Evolutionary conservation across 1,284 basidiomycete species (phyloP).

Genomic region (Malassezia sympodialis): DNA sequence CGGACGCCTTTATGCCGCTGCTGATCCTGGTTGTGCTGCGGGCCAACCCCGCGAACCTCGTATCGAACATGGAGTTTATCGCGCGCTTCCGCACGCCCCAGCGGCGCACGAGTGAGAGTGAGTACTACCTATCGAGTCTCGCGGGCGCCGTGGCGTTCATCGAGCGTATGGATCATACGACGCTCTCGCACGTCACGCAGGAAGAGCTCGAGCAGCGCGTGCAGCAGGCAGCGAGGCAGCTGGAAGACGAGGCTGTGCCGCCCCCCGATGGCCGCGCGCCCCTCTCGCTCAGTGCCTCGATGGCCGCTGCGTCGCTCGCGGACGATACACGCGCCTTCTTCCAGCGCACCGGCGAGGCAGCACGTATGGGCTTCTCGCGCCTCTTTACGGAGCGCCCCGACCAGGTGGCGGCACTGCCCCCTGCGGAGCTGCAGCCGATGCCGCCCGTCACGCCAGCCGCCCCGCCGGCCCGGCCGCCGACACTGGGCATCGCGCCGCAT

Average conservation of each 20-base stretch:
- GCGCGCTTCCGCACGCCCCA: slow-evolving; percentile 81
- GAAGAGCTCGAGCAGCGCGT: slow-evolving; percentile 67
- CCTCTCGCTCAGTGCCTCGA: not conserved
- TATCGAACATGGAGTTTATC: slow-evolving; percentile 86
- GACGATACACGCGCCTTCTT: slow-evolving; percentile 45
- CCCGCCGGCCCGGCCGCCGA: not conserved
- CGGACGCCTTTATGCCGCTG: slow-evolving; percentile 87
- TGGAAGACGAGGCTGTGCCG: slow-evolving; percentile 5
- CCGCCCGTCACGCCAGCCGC: slow-evolving; percentile 2
- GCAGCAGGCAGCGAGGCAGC: not conserved
- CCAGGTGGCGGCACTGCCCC: slow-evolving; percentile 2
- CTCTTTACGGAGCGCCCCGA: slow-evolving; percentile 43
- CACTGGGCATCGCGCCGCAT: slow-evolving; percentile 19
- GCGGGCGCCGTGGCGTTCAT: slow-evolving; percentile 81
- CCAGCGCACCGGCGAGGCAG: slow-evolving; percentile 44
- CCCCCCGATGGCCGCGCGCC: not conserved
- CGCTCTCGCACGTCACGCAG: slow-evolving; percentile 79
- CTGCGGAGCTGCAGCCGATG: slow-evolving; percentile 1
- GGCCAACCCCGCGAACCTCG: slow-evolving; percentile 80
- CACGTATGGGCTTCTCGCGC: slow-evolving; percentile 32
- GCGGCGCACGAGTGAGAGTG: slow-evolving; percentile 84
- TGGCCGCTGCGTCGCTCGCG: slow-evolving; percentile 23
- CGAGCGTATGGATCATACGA: slow-evolving; percentile 90
- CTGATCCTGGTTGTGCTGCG: slow-evolving; percentile 88
- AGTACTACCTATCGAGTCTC: slow-evolving; percentile 90